These are phyloP conservation scores for Gracilaria vermiculophylla DNA, from an alignment of 23 red algal species.

Conservation along the genomic window DNA sequence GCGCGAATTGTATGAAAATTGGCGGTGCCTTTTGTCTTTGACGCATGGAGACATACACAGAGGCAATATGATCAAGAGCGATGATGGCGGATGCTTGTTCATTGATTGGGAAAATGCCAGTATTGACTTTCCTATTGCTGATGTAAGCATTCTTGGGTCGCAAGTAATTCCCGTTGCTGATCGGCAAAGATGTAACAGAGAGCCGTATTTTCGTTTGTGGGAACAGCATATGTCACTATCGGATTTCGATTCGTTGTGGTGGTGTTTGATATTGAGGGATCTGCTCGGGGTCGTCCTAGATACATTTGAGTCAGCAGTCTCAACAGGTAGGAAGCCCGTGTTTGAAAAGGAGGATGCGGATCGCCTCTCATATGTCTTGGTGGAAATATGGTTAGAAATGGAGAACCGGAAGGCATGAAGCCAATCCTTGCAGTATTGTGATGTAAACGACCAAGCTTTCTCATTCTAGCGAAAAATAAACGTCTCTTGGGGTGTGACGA, in stretches of 20 bases:
- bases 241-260: neutral
- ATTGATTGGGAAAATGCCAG: neutral
- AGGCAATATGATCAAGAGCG: neutral
- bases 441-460: no score
- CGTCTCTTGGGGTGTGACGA: no score
- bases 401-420: no score
- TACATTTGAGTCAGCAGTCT: no score
- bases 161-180: neutral
- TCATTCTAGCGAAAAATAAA: no score
- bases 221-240: neutral
- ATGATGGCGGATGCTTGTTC: neutral
- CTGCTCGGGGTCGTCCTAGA: no score
- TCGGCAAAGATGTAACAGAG: neutral
- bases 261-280: no score
- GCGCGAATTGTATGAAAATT: neutral
- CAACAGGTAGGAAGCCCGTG: no score
- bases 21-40: neutral
- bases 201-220: neutral
- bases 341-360: no score
- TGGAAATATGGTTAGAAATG: no score
- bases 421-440: no score
- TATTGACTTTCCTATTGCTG: neutral
- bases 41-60: neutral
- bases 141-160: neutral
- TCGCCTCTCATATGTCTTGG: no score